Percentiles rank a stretch among this genome's conserved stretches.
Evolutionary conservation across 2,329 filamentous ascomycete species (phyloP).

Genomic region (Claviceps capensis): DNA sequence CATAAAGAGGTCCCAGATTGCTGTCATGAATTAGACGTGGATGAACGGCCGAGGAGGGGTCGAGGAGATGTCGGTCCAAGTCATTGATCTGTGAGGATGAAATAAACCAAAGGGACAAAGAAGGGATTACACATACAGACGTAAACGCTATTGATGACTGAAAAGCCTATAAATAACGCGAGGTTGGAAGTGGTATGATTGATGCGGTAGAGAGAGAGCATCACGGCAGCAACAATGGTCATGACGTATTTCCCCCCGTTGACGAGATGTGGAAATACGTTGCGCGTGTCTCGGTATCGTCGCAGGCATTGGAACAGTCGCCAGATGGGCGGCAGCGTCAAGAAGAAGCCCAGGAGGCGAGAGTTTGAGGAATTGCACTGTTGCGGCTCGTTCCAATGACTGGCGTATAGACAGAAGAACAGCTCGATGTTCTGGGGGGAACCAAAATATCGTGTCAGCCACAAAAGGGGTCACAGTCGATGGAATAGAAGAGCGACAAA

Average conservation of each 20-base stretch:
- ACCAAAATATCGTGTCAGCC: neutral
- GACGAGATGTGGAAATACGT: constrained; percentile 81
- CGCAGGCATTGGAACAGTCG: constrained; percentile 81
- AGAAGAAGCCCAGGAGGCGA: constrained; percentile 72
- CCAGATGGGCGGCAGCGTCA: constrained; percentile 74
- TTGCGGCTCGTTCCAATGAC: constrained; percentile 55
- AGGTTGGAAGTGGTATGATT: constrained; percentile 40
- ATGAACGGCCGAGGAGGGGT: no score
- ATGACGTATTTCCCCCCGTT: constrained; percentile 87
- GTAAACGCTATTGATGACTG: constrained; percentile 71
- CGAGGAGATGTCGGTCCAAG: no score
- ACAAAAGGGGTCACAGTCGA: neutral
- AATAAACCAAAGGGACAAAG: neutral
- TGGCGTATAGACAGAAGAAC: constrained; percentile 89
- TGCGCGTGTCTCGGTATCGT: constrained; percentile 75
- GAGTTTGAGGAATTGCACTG: constrained; percentile 82
- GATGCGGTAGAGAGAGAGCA: constrained; percentile 73
- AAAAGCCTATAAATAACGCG: constrained; percentile 67
- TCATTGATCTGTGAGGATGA: no score
- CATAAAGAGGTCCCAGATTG: constrained; percentile 90
- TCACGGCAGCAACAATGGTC: constrained; percentile 67
- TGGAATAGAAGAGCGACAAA: no score
- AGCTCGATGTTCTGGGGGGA: constrained; percentile 62
- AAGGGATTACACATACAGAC: constrained; percentile 35
- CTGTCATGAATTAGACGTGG: constrained; percentile 18